A percentile compares a stretch with the other conserved stretches of the same genome.
Conservation (phyloP, 805 yeast genomes). For the Teunomyces funiuensis region DNA sequence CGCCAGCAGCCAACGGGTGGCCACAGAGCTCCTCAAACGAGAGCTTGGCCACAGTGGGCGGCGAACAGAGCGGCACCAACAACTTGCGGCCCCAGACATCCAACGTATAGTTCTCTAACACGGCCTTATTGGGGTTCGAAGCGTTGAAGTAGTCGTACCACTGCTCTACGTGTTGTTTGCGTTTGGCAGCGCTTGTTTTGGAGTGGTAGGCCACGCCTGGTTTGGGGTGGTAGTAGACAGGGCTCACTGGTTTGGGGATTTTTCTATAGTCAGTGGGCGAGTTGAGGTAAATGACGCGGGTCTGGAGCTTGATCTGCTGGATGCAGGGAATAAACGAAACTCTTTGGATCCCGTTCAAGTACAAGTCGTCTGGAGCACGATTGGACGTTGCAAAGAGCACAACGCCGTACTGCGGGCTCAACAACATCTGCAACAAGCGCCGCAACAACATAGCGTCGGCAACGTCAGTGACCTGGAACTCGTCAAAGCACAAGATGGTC, state of each 20-base stretch:
- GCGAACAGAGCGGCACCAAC: slow-evolving; percentile 70
- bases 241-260: slow-evolving; percentile 76
- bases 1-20: slow-evolving; percentile 87
- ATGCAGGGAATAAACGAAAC: slow-evolving; percentile 92
- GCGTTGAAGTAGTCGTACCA: slow-evolving; percentile 85
- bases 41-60: slow-evolving; percentile 85
- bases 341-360: slow-evolving; percentile 92
- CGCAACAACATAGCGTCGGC: slow-evolving; percentile 97
- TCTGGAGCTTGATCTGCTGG: slow-evolving; percentile 66
- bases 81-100: slow-evolving; percentile 89
- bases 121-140: slow-evolving; percentile 24
- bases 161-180: slow-evolving; percentile 59
- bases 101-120: slow-evolving; percentile 26
- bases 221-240: slow-evolving; percentile 74
- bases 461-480: slow-evolving; percentile 96
- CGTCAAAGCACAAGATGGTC: slow-evolving; percentile 89
- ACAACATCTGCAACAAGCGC: slow-evolving; percentile 62
- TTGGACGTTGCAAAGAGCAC: slow-evolving; percentile 91
- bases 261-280: slow-evolving; percentile 95
- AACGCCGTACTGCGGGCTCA: slow-evolving; percentile 76
- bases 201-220: slow-evolving; percentile 59
- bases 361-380: slow-evolving; percentile 90
- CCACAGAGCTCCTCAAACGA: slow-evolving; percentile 87
- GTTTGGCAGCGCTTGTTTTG: slow-evolving; percentile 48
- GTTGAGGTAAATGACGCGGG: slow-evolving; percentile 75